Evolutionary conservation across 331 rosid species (phyloP).

Genomic region (Acacia concinna): DNA sequence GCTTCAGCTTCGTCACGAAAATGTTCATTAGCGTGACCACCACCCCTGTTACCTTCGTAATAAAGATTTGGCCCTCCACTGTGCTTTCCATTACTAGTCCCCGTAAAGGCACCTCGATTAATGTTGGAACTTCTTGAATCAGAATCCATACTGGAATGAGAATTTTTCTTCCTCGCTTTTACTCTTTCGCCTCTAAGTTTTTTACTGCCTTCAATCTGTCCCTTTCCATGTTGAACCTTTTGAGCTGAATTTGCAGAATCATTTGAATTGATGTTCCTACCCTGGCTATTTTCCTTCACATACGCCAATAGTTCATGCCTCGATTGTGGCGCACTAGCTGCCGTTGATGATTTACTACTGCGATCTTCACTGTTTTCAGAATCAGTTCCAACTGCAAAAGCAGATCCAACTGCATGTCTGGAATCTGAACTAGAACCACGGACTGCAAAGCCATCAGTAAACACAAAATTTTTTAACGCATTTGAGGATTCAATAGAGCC

Average conservation of each 20-base stretch:
- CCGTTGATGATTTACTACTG: conserved; percentile 87
- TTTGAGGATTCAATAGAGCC: conserved; percentile 47
- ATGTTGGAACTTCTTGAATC: conserved; percentile 83
- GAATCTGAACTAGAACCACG: conserved; percentile 67
- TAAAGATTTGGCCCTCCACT: conserved; percentile 47
- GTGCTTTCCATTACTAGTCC: conserved; percentile 64
- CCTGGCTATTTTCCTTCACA: conserved; percentile 44
- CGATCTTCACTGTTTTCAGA: conserved; percentile 88
- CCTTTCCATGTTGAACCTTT: conserved; percentile 56
- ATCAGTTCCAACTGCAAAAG: conserved; percentile 67
- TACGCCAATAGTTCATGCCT: conserved; percentile 17
- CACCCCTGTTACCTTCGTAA: conserved; percentile 57
- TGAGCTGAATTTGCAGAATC: conserved; percentile 46
- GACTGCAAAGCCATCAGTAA: conserved; percentile 40
- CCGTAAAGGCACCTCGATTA: conserved; percentile 47
- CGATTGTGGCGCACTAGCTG: conserved; percentile 73
- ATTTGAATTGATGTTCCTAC: conserved; percentile 45
- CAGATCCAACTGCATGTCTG: conserved; percentile 61
- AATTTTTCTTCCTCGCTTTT: conserved; percentile 67
- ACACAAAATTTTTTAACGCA: conserved; percentile 49
- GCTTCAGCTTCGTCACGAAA: conserved; percentile 55
- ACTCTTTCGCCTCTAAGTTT: conserved; percentile 71
- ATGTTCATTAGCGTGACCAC: conserved; percentile 55
- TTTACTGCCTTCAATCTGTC: conserved; percentile 55
- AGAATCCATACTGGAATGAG: conserved; percentile 61